Evolutionary conservation across 2,329 filamentous ascomycete species (phyloP).

Genomic region (Trichoderma pleuroti): DNA sequence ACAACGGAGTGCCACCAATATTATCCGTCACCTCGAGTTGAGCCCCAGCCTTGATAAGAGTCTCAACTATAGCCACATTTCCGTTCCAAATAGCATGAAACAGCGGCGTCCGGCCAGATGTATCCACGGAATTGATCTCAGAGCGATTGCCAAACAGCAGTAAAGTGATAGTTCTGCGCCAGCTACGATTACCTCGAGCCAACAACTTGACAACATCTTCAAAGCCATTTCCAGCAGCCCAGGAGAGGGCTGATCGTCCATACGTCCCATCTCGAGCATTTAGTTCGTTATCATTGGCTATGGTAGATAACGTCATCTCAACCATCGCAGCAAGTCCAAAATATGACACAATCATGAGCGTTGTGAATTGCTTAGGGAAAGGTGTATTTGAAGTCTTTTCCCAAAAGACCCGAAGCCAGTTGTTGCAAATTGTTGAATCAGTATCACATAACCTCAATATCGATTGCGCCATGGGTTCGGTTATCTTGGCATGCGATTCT

Average conservation of each 20-base stretch:
- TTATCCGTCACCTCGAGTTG: background rate
- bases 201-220: background rate
- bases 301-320: rapidly evolving
- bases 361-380: background rate
- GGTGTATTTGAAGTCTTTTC: background rate
- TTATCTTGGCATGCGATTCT: background rate
- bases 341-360: constrained; percentile 6
- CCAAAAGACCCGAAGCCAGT: constrained; percentile 1
- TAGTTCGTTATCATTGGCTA: background rate
- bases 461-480: background rate
- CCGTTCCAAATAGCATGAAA: background rate
- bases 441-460: background rate
- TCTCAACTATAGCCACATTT: background rate
- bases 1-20: background rate
- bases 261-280: background rate
- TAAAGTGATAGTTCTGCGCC: background rate
- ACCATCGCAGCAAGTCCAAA: background rate
- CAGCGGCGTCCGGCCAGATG: background rate
- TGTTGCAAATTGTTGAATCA: background rate
- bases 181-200: background rate
- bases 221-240: constrained; percentile 10
- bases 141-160: background rate
- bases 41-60: background rate
- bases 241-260: background rate
- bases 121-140: background rate